phyloP scores from a whole-genome alignment of 2,329 filamentous ascomycete genomes.

The Fusarium armeniacum region DNA sequence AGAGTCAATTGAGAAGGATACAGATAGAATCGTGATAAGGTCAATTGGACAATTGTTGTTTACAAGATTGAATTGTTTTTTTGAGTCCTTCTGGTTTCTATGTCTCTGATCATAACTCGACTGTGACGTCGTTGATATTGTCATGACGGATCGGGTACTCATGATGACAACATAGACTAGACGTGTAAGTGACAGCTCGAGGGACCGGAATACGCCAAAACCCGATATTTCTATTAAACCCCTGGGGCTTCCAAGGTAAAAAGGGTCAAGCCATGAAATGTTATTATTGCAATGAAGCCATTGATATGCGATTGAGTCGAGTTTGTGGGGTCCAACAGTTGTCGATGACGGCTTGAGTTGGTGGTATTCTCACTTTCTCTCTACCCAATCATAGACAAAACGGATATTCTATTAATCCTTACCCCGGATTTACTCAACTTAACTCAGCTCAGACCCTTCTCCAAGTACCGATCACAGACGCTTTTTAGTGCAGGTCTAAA shows the following conservation, averaged over 20 bases:
- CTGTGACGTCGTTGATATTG: conserved; percentile 43
- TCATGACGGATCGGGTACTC: conserved; percentile 40
- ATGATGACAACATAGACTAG: conserved; percentile 47
- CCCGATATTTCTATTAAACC: background rate
- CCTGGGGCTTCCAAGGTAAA: background rate
- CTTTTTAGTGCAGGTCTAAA: conserved; percentile 32
- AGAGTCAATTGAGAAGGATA: background rate
- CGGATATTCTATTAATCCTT: conserved; percentile 26
- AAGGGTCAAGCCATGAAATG: background rate
- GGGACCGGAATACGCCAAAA: conserved; percentile 22
- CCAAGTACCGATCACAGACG: conserved; percentile 10
- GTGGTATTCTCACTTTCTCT: background rate
- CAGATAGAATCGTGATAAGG: background rate
- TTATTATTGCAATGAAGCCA: background rate
- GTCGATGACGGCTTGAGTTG: conserved; percentile 38
- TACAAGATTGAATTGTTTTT: background rate
- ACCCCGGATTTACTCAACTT: background rate
- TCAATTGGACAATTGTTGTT: conserved; percentile 19
- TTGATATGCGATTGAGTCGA: conserved; percentile 20
- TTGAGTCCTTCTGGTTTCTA: conserved; percentile 21
- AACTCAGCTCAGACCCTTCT: background rate
- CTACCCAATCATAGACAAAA: background rate
- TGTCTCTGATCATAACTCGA: background rate
- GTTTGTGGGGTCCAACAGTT: conserved; percentile 13
- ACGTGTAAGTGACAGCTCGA: conserved; percentile 31